Evolutionary conservation across 2,329 filamentous ascomycete species (phyloP).

Genomic region (Penicillium sp.): DNA sequence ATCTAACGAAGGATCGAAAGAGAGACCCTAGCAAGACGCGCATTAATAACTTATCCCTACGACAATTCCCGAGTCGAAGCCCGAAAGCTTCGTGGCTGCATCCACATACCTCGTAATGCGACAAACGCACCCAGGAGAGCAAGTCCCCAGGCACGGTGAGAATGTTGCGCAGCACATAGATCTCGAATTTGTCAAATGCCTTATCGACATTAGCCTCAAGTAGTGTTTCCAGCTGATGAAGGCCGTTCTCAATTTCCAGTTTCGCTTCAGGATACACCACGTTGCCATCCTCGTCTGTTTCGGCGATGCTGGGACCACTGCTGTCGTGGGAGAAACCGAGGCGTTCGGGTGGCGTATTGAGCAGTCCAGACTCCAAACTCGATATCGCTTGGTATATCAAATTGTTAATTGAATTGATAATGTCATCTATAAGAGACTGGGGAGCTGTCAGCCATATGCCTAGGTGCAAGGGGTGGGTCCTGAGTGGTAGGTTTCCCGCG

Average conservation of each 20-base stretch:
- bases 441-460: conserved; percentile 16
- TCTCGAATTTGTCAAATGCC: conserved; percentile 81
- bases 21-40: conserved; percentile 33
- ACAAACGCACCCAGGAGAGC: conserved; percentile 72
- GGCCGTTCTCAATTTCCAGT: conserved; percentile 80
- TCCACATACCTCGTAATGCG: conserved; percentile 70
- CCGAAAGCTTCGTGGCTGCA: background rate
- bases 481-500: conserved; percentile 3
- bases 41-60: background rate
- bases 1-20: conserved; percentile 32
- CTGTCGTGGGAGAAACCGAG: conserved; percentile 69
- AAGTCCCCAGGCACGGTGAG: conserved; percentile 68
- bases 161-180: conserved; percentile 86
- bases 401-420: conserved; percentile 95
- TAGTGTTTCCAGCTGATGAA: conserved; percentile 78
- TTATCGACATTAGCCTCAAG: conserved; percentile 77
- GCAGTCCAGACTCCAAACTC: conserved; percentile 77
- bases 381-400: conserved; percentile 86
- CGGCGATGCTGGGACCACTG: conserved; percentile 46
- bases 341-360: conserved; percentile 66
- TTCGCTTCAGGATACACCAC: conserved; percentile 51
- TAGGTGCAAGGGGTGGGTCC: conserved; percentile 11
- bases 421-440: conserved; percentile 91
- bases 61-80: background rate
- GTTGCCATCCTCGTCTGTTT: conserved; percentile 47